Evolutionary conservation across 257 asterid species (phyloP).

Genomic region (Coffea canephora): DNA sequence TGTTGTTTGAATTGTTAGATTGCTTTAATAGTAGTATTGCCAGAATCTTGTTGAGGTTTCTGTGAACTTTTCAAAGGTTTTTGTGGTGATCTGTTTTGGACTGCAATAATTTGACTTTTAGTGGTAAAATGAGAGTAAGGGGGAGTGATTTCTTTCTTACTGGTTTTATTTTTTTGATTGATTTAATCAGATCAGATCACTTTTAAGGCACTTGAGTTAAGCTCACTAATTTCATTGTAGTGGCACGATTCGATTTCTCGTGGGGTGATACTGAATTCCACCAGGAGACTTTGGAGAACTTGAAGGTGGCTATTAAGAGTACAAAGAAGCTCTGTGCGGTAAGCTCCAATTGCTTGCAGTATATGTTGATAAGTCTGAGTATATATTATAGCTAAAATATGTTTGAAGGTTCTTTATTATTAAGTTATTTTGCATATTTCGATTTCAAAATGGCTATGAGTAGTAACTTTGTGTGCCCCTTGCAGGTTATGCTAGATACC

Average conservation of each 20-base stretch:
- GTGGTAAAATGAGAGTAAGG: not conserved
- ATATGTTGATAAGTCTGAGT: no score
- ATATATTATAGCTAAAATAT: no score
- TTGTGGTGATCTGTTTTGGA: not conserved
- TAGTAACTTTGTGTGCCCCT: not conserved
- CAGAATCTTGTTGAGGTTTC: no score
- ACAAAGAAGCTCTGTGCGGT: constrained; percentile 88
- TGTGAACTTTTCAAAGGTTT: not conserved
- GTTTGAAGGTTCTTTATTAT: constrained; percentile 23
- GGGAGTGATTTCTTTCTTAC: not conserved
- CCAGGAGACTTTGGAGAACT: constrained; percentile 82
- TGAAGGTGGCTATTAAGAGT: constrained; percentile 66
- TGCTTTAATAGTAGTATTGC: no score
- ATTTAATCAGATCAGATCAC: not conserved
- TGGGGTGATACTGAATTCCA: constrained; percentile 84
- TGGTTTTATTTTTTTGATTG: not conserved
- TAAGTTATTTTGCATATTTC: not conserved
- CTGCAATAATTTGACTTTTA: not conserved
- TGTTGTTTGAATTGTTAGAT: no score
- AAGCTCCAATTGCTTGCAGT: constrained; percentile 25
- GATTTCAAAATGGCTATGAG: not conserved
- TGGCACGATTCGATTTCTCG: constrained; percentile 93
- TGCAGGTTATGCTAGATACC: constrained; percentile 90
- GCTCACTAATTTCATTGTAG: constrained; percentile 26
- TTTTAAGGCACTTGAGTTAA: no score